Conservation (phyloP, 768 basidiomycete genomes). For the Austroboletus eburneus region DNA sequence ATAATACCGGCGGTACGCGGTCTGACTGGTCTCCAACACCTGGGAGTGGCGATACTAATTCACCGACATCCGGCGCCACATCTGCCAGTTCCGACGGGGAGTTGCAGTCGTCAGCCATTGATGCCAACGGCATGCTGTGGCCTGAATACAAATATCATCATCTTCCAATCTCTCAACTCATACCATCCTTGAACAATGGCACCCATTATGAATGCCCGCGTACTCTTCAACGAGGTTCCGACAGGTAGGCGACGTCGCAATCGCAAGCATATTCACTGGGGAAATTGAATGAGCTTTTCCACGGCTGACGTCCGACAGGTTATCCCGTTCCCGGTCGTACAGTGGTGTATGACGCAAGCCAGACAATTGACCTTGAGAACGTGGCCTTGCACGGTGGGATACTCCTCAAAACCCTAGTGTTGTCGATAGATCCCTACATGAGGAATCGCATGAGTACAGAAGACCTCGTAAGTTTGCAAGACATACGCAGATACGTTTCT, state of each 20-base stretch:
- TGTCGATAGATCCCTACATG: slow-evolving; percentile 47
- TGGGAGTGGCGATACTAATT: too few relatives aligned
- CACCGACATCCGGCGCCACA: too few relatives aligned
- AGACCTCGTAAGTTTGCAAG: slow-evolving; percentile 6
- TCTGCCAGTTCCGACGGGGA: too few relatives aligned
- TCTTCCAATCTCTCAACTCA: background rate
- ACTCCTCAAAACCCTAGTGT: slow-evolving; percentile 45
- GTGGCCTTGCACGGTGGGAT: slow-evolving; percentile 43
- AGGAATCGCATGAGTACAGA: slow-evolving; percentile 36
- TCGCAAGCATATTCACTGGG: too few relatives aligned
- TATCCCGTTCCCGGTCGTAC: slow-evolving; percentile 43
- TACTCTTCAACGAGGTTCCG: slow-evolving; percentile 37
- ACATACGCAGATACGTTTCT: background rate
- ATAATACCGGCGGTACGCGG: too few relatives aligned
- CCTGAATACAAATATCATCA: background rate
- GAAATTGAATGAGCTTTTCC: background rate
- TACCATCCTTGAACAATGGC: slow-evolving; percentile 2
- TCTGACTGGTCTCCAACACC: too few relatives aligned
- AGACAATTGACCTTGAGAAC: slow-evolving; percentile 48
- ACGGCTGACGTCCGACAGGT: slow-evolving; percentile 17
- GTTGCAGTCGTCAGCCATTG: too few relatives aligned
- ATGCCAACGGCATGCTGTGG: too few relatives aligned
- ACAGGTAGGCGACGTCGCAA: background rate
- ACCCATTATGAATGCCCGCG: slow-evolving; percentile 31
- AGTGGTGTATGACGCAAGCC: slow-evolving; percentile 41